Evolutionary conservation across 2,329 filamentous ascomycete species (phyloP).

Genomic region (Monilinia vaccinii-corymbosi): DNA sequence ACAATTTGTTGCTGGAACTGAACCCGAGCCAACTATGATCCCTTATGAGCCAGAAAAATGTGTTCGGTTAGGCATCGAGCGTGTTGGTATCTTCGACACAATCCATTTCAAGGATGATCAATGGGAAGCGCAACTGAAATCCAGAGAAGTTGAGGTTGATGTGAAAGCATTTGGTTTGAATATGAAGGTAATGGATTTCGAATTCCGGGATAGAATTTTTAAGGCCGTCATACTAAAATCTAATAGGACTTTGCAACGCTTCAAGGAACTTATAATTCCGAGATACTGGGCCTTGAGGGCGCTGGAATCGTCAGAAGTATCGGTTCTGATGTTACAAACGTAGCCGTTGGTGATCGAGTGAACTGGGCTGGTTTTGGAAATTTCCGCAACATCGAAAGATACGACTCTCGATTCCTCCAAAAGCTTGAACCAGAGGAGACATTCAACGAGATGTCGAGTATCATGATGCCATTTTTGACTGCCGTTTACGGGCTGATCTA

Average conservation of each 20-base stretch:
- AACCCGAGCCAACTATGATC: neutral
- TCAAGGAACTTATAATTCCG: neutral
- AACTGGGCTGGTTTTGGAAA: conserved; percentile 13
- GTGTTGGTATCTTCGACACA: conserved; percentile 9
- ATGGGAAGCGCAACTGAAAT: neutral
- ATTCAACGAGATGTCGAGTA: conserved; percentile 21
- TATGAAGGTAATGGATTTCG: neutral
- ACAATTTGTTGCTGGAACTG: conserved; percentile 9
- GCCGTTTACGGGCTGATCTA: conserved; percentile 37
- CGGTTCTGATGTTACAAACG: conserved; percentile 42
- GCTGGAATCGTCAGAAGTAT: conserved; percentile 49
- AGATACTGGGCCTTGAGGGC: conserved; percentile 28
- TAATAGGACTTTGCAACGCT: neutral
- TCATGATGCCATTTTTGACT: conserved; percentile 25
- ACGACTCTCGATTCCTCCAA: conserved; percentile 18
- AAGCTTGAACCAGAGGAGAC: conserved; percentile 16
- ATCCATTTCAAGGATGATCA: neutral
- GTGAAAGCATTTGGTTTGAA: conserved; percentile 4
- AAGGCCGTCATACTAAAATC: neutral
- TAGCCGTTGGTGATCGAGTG: conserved; percentile 43
- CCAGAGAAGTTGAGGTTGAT: neutral
- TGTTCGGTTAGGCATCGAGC: neutral
- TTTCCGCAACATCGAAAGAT: conserved; percentile 20
- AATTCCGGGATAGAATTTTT: neutral
- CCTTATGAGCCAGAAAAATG: neutral